Conservation (phyloP, 129 eudicot genomes). For the Flaveria sonorensis region DNA sequence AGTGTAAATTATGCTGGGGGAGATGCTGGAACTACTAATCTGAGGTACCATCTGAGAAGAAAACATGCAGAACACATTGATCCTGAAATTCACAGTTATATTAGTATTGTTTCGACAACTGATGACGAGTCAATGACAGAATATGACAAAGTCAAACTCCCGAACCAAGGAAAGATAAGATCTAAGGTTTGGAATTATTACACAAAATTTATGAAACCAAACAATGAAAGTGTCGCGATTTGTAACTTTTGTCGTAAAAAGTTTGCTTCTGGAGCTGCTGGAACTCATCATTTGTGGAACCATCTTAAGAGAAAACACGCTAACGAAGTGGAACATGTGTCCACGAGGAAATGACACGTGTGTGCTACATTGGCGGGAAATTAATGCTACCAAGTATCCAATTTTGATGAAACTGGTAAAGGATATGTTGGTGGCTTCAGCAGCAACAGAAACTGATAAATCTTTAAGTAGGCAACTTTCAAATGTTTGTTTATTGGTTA, state of each 20-base stretch:
- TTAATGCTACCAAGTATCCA: constrained; percentile 4
- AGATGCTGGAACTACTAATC: constrained; percentile 23
- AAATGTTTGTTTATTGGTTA: neutral
- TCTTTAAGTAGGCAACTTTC: neutral
- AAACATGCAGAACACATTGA: constrained; percentile 19
- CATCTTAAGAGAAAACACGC: constrained; percentile 21
- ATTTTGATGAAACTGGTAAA: constrained; percentile 10
- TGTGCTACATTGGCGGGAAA: neutral
- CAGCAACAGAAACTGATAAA: neutral
- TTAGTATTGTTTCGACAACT: neutral
- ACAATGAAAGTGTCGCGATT: constrained; percentile 13
- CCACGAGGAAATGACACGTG: neutral
- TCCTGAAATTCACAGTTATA: neutral
- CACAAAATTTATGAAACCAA: constrained; percentile 4
- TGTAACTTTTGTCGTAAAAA: constrained; percentile 29
- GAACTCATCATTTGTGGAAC: constrained; percentile 25
- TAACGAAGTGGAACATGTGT: constrained; percentile 7
- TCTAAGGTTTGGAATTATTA: constrained; percentile 30
- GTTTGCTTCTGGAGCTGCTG: constrained; percentile 12
- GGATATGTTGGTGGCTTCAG: constrained; percentile 5
- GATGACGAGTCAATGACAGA: constrained; percentile 13
- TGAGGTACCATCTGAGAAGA: constrained; percentile 24
- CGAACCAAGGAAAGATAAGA: neutral
- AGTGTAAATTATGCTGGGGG: constrained; percentile 17
- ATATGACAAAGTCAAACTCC: constrained; percentile 10